Percentiles rank a stretch among this genome's conserved stretches.
These are phyloP conservation scores for Peronospora farinosa DNA, from an alignment of 352 stramenopile genomes.

Conservation along the genomic window DNA sequence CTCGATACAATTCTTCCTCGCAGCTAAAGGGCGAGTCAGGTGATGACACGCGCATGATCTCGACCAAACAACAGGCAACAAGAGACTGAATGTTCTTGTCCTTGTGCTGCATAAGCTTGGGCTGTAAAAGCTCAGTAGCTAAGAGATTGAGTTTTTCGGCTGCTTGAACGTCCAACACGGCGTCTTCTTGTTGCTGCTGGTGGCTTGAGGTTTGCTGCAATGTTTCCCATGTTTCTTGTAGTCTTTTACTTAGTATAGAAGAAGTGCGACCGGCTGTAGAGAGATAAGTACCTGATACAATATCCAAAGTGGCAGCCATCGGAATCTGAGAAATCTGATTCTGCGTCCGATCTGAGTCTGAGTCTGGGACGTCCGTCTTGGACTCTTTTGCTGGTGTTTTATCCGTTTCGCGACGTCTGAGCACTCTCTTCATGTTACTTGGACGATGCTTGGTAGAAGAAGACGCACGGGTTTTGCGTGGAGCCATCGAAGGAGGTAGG, in stretches of 20 bases:
- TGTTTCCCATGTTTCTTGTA: slow-evolving; percentile 47
- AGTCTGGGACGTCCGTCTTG: slow-evolving; percentile 22
- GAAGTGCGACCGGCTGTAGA: slow-evolving; percentile 9
- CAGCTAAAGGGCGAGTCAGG: slow-evolving; percentile 64
- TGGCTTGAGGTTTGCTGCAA: slow-evolving; percentile 38
- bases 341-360: slow-evolving; percentile 8
- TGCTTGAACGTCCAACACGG: slow-evolving; percentile 13
- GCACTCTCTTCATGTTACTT: background rate
- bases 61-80: slow-evolving; percentile 64
- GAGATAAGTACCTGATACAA: slow-evolving; percentile 21
- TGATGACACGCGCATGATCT: slow-evolving; percentile 57
- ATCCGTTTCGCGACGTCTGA: background rate
- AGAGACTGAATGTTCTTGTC: slow-evolving; percentile 55
- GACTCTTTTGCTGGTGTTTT: slow-evolving; percentile 9
- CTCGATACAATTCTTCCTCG: slow-evolving; percentile 54
- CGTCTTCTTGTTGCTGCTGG: slow-evolving; percentile 41
- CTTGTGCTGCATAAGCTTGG: slow-evolving; percentile 37
- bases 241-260: slow-evolving; percentile 36
- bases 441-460: background rate
- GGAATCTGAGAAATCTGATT: slow-evolving; percentile 9
- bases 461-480: slow-evolving; percentile 14
- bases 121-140: slow-evolving; percentile 50
- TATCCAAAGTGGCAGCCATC: background rate
- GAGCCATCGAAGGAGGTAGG: slow-evolving; percentile 8
- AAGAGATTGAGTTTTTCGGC: slow-evolving; percentile 38